Conservation (phyloP, 2,329 filamentous ascomycete genomes). For the Cordyceps tenuipes region DNA sequence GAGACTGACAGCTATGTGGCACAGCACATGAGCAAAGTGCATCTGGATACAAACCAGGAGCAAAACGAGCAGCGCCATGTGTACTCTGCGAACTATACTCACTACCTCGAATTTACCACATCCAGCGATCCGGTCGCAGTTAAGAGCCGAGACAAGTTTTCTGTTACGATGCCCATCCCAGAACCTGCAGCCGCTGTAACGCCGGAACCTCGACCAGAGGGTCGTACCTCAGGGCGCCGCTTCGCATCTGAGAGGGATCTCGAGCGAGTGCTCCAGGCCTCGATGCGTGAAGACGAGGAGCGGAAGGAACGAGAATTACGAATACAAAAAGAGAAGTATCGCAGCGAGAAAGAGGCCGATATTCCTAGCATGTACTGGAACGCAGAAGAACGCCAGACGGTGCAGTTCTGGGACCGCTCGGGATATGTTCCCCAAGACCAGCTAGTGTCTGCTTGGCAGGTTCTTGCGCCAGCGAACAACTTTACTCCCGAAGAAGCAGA, state of each 20-base stretch:
- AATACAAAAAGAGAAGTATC: slow-evolving; percentile 59
- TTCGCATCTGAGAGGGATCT: slow-evolving; percentile 67
- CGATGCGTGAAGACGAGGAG: slow-evolving; percentile 62
- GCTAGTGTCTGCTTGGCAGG: slow-evolving; percentile 62
- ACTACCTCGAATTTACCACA: slow-evolving; percentile 47
- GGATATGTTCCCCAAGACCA: slow-evolving; percentile 57
- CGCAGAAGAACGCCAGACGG: slow-evolving; percentile 48
- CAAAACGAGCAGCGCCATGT: slow-evolving; percentile 31
- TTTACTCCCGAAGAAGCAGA: slow-evolving; percentile 64
- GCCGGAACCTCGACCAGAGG: slow-evolving; percentile 49
- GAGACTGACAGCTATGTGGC: slow-evolving; percentile 38
- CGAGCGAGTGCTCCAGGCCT: slow-evolving; percentile 63
- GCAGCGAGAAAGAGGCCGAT: slow-evolving; percentile 67
- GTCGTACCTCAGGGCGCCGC: slow-evolving; percentile 43
- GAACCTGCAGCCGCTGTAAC: slow-evolving; percentile 30
- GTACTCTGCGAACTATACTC: slow-evolving; percentile 41
- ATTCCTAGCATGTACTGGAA: slow-evolving; percentile 64
- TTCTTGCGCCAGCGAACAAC: slow-evolving; percentile 64
- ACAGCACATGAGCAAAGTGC: slow-evolving; percentile 34
- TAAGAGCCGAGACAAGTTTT: slow-evolving; percentile 48
- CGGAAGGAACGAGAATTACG: slow-evolving; percentile 57
- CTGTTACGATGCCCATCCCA: slow-evolving; percentile 28
- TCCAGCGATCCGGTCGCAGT: slow-evolving; percentile 47
- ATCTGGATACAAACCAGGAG: slow-evolving; percentile 26
- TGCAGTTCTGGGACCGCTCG: slow-evolving; percentile 56